These are phyloP conservation scores for Candida glucosophila DNA, from an alignment of 1,139 yeast genomes.

Conservation along the genomic window DNA sequence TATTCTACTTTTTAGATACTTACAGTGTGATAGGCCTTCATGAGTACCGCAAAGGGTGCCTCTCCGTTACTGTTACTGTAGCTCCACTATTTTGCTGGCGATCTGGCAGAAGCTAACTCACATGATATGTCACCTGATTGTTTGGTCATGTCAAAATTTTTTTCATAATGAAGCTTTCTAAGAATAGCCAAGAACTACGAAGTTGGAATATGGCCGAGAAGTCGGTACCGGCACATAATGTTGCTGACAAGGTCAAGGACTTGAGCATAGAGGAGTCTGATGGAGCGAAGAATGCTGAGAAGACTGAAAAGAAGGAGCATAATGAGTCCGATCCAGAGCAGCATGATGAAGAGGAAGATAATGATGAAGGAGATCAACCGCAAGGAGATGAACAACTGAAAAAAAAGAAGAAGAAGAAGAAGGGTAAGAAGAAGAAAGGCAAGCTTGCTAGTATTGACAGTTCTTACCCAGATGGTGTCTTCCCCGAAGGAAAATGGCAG, in stretches of 20 bases:
- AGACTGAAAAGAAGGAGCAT: slow-evolving; percentile 2
- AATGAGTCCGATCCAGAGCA: slow-evolving; percentile 1
- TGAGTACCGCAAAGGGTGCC: too few species aligned
- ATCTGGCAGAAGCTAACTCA: too few species aligned
- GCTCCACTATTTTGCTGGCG: too few species aligned
- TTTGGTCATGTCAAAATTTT: too few species aligned
- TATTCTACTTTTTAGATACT: too few species aligned
- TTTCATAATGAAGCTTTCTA: too few species aligned
- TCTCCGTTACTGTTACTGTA: too few species aligned
- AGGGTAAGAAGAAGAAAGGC: slow-evolving; percentile 37
- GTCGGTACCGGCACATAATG: too few species aligned
- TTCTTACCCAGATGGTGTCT: slow-evolving; percentile 62
- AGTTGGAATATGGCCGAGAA: too few species aligned
- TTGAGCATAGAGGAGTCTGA: slow-evolving; percentile 5
- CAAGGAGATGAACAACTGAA: slow-evolving; percentile 5
- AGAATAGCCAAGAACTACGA: too few species aligned
- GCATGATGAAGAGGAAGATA: slow-evolving; percentile 4
- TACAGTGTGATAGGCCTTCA: too few species aligned
- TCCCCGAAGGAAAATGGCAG: slow-evolving; percentile 85
- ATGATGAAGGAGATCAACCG: slow-evolving; percentile 6
- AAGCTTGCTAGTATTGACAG: slow-evolving; percentile 51
- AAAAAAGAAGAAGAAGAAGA: slow-evolving; percentile 35
- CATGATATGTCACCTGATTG: too few species aligned
- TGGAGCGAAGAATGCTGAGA: slow-evolving; percentile 1
- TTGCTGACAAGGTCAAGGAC: slow-evolving; percentile 8